A percentile compares a stretch with the other conserved stretches of the same genome.
Evolutionary conservation across 345 rosid genomes (phyloP).

Genomic region (Pistacia atlantica): DNA sequence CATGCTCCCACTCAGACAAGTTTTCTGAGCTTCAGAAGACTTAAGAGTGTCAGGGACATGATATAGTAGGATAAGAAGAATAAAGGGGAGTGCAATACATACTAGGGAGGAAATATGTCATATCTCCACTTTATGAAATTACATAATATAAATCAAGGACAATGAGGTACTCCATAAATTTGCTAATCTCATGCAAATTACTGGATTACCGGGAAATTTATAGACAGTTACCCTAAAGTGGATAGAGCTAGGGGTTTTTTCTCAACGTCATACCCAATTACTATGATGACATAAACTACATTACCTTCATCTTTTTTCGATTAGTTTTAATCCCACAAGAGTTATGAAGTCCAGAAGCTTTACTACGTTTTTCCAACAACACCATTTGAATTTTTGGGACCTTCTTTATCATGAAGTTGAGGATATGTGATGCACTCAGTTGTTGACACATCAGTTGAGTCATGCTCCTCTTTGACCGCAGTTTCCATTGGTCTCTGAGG

Average conservation of each 20-base stretch:
- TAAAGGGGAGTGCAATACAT: background rate
- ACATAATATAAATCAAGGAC: background rate
- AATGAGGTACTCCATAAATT: background rate
- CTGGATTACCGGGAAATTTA: background rate
- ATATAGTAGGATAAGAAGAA: background rate
- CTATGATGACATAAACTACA: background rate
- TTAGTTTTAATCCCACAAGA: conserved; percentile 45
- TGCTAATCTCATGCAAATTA: background rate
- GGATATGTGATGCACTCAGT: conserved; percentile 25
- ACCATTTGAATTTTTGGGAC: conserved; percentile 21
- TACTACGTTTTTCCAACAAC: conserved; percentile 28
- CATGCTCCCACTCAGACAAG: background rate
- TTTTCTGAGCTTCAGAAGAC: background rate
- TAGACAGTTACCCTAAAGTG: background rate
- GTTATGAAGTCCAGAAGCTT: conserved; percentile 43
- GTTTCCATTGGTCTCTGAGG: conserved; percentile 24
- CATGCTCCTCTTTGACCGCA: conserved; percentile 52
- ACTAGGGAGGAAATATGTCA: background rate
- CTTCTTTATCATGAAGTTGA: conserved; percentile 30
- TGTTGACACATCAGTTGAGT: conserved; percentile 38
- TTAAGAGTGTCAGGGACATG: background rate
- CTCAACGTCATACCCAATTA: background rate
- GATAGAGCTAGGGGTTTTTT: background rate
- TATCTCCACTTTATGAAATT: background rate
- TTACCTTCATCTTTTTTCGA: conserved; percentile 71